These are phyloP conservation scores for Sesbania bispinosa DNA, from an alignment of 306 rosid genomes.

Conservation along the genomic window DNA sequence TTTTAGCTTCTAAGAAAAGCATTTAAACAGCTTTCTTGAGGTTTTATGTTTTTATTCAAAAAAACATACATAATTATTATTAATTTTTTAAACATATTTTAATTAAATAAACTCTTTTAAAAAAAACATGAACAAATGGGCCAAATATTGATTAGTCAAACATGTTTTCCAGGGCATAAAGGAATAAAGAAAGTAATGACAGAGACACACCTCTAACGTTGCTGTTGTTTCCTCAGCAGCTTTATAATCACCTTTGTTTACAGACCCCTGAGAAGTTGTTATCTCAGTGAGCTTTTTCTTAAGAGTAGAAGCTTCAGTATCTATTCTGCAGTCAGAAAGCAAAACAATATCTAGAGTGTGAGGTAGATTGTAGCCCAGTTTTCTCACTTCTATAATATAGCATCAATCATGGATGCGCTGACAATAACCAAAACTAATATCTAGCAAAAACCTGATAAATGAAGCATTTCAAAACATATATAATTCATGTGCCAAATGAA, in stretches of 20 bases:
- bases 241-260: conserved; percentile 41
- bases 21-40: background rate
- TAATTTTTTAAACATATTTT: no score
- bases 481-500: background rate
- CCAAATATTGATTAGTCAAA: background rate
- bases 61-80: background rate
- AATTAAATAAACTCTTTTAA: background rate
- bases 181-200: conserved; percentile 13
- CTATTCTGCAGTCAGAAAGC: conserved; percentile 64
- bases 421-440: background rate
- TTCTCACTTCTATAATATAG: conserved; percentile 12
- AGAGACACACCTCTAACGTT: conserved; percentile 60
- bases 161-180: no score
- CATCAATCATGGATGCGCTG: background rate
- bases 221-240: conserved; percentile 60
- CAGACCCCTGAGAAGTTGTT: conserved; percentile 45
- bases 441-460: background rate
- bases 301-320: conserved; percentile 62
- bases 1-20: background rate
- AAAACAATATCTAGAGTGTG: conserved; percentile 16
- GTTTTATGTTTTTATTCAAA: no score
- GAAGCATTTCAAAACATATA: background rate
- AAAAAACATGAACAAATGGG: background rate
- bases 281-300: conserved; percentile 67
- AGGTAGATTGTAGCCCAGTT: conserved; percentile 6